A percentile compares a stretch with the other conserved stretches of the same genome.
Evolutionary conservation across 169 alveolate genomes (phyloP).

Genomic region (Plasmodium malariae): DNA sequence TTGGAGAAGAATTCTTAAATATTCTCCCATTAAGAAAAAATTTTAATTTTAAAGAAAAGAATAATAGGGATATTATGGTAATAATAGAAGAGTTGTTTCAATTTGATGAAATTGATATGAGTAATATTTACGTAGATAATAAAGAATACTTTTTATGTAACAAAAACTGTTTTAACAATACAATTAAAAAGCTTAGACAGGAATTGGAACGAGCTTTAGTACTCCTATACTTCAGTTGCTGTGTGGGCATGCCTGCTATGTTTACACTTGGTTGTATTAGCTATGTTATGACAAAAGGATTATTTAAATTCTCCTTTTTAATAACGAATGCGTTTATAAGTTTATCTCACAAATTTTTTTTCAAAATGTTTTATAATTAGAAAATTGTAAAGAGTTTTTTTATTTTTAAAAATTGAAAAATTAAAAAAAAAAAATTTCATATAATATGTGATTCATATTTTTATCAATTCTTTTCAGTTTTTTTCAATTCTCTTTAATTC

Average conservation of each 20-base stretch:
- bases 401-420: background rate
- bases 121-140: constrained; percentile 35
- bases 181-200: constrained; percentile 60
- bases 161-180: constrained; percentile 62
- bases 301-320: constrained; percentile 68
- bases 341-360: constrained; percentile 41
- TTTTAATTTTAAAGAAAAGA: constrained; percentile 49
- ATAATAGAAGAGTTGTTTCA: constrained; percentile 74
- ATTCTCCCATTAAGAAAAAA: constrained; percentile 60
- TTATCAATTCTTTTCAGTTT: too few relatives aligned
- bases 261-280: constrained; percentile 66
- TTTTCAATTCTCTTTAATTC: too few relatives aligned
- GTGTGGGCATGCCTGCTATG: constrained; percentile 75
- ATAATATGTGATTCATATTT: too few relatives aligned
- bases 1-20: constrained; percentile 22
- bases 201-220: constrained; percentile 42
- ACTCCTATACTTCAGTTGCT: constrained; percentile 65
- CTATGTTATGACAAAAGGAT: constrained; percentile 61
- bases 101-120: constrained; percentile 62
- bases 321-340: constrained; percentile 27
- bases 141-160: constrained; percentile 50
- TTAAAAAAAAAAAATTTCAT: background rate
- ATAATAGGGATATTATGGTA: constrained; percentile 39
- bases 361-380: constrained; percentile 24
- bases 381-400: background rate